Evolutionary conservation across 768 basidiomycete genomes (phyloP).

Genomic region (Pleurotus salmoneostramineus): DNA sequence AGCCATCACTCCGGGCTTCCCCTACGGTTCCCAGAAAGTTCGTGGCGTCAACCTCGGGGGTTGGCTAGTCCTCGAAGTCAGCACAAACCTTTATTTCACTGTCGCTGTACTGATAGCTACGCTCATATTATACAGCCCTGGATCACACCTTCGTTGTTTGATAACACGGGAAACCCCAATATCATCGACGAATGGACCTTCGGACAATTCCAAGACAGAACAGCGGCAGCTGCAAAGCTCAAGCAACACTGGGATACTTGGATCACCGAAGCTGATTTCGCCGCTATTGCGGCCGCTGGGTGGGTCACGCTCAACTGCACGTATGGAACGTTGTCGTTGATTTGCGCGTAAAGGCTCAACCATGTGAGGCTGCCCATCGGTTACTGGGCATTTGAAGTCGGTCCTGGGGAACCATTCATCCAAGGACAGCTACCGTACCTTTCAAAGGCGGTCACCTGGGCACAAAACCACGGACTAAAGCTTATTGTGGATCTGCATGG

Average conservation of each 20-base stretch:
- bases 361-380: conserved; percentile 85
- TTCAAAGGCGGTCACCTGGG: conserved; percentile 65
- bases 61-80: conserved; percentile 45
- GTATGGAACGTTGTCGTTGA: neutral
- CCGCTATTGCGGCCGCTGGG: conserved; percentile 72
- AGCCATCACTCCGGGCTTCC: conserved; percentile 52
- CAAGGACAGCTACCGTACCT: conserved; percentile 75
- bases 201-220: conserved; percentile 51
- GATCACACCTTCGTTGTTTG: conserved; percentile 77
- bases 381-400: conserved; percentile 87
- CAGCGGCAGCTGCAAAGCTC: conserved; percentile 47
- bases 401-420: conserved; percentile 73
- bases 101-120: conserved; percentile 3
- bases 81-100: neutral
- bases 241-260: conserved; percentile 76
- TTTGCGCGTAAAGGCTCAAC: conserved; percentile 50
- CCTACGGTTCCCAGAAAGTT: conserved; percentile 71
- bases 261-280: conserved; percentile 82
- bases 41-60: conserved; percentile 82
- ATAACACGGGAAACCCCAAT: conserved; percentile 52
- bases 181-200: conserved; percentile 83
- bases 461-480: conserved; percentile 66
- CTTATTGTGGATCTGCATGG: conserved; percentile 79
- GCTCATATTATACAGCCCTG: conserved; percentile 44
- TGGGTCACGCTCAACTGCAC: conserved; percentile 24